Evolutionary conservation across 345 rosid species (phyloP).

Genomic region (Euclidium syriacum): DNA sequence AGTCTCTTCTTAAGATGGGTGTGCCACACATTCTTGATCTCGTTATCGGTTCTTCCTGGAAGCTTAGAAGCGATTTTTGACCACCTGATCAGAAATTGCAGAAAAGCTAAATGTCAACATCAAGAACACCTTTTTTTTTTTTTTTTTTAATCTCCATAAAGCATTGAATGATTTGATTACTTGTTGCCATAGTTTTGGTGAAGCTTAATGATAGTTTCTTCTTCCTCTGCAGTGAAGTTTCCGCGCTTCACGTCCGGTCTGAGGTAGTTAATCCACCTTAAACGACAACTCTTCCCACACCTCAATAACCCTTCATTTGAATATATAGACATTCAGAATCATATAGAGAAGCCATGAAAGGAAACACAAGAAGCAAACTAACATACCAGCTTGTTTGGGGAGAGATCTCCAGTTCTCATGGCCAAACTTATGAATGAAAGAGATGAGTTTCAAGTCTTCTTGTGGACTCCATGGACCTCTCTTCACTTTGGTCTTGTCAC

Average conservation of each 20-base stretch:
- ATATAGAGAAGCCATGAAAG: background rate
- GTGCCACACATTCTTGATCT: slow-evolving; percentile 90
- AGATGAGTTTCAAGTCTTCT: slow-evolving; percentile 76
- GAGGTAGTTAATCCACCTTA: slow-evolving; percentile 89
- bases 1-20: slow-evolving; percentile 72
- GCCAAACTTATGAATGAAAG: slow-evolving; percentile 64
- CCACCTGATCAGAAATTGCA: slow-evolving; percentile 53
- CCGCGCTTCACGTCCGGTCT: slow-evolving; percentile 90
- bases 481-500: slow-evolving; percentile 85
- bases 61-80: slow-evolving; percentile 76
- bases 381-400: slow-evolving; percentile 57
- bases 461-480: slow-evolving; percentile 98
- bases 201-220: slow-evolving; percentile 52
- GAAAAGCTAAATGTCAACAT: background rate
- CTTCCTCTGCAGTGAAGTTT: slow-evolving; percentile 68
- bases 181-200: slow-evolving; percentile 70
- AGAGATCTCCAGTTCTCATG: slow-evolving; percentile 73
- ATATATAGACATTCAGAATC: slow-evolving; percentile 9
- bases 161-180: too few species aligned
- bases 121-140: background rate
- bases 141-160: too few species aligned
- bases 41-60: slow-evolving; percentile 90
- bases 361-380: slow-evolving; percentile 4
- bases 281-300: slow-evolving; percentile 92
- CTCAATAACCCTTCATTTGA: slow-evolving; percentile 52